Evolutionary conservation across 805 yeast species (phyloP).

Genomic region (Candida peoriensis): DNA sequence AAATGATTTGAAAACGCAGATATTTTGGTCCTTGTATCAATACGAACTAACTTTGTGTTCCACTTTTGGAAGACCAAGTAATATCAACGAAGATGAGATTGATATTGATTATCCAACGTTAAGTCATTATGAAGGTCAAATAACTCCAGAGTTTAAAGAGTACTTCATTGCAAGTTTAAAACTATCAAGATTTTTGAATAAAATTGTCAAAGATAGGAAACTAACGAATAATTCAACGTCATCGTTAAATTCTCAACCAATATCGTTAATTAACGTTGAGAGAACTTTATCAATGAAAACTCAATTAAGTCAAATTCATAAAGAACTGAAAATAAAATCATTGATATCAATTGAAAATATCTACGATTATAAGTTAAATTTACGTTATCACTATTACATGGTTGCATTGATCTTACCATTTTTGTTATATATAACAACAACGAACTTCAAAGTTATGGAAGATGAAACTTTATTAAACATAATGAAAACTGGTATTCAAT

Average conservation of each 20-base stretch:
- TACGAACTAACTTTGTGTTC: conserved; percentile 36
- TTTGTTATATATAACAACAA: conserved; percentile 33
- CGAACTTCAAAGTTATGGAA: conserved; percentile 29
- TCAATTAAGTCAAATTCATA: conserved; percentile 31
- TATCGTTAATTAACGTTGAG: conserved; percentile 35
- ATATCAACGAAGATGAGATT: conserved; percentile 40
- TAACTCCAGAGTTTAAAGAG: conserved; percentile 20
- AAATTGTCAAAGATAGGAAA: conserved; percentile 36
- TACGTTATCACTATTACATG: conserved; percentile 37
- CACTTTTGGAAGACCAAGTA: conserved; percentile 41
- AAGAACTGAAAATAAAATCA: conserved; percentile 28
- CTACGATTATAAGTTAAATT: conserved; percentile 37
- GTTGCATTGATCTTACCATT: conserved; percentile 40
- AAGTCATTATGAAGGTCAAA: background rate
- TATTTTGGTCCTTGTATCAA: conserved; percentile 40
- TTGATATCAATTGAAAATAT: conserved; percentile 22
- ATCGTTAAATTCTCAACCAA: no score
- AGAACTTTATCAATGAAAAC: conserved; percentile 33
- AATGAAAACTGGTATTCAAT: conserved; percentile 35
- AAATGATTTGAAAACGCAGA: conserved; percentile 27
- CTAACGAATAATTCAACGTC: conserved; percentile 26
- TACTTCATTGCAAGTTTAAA: conserved; percentile 31
- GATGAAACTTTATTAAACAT: conserved; percentile 39
- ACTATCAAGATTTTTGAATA: conserved; percentile 33
- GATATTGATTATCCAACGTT: conserved; percentile 36